Conservation (phyloP, 148 eudicot genomes). For the Rhododendron molle region DNA sequence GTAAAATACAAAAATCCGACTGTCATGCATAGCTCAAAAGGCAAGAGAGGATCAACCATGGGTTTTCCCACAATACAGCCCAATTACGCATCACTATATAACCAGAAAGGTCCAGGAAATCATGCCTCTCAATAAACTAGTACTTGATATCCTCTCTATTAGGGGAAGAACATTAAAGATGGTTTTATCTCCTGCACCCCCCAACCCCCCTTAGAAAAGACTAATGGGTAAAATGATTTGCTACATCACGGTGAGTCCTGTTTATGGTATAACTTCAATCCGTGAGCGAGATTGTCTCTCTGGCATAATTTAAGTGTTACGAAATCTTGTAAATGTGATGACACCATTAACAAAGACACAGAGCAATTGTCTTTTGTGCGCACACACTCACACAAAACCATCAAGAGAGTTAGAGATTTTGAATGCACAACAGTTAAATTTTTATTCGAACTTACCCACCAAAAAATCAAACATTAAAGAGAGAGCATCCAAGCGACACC, state of each 20-base stretch:
- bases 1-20: neutral
- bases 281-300: neutral
- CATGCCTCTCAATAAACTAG: neutral
- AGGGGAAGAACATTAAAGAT: too few species aligned
- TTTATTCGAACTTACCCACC: neutral
- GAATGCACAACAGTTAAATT: neutral
- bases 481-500: neutral
- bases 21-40: neutral
- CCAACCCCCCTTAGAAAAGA: too few species aligned
- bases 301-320: neutral
- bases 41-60: neutral
- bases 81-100: neutral
- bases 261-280: neutral
- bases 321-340: neutral
- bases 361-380: neutral
- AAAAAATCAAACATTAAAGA: neutral
- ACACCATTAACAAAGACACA: neutral
- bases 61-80: neutral
- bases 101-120: neutral
- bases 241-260: neutral
- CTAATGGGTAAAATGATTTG: too few species aligned
- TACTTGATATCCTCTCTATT: neutral
- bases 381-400: too few species aligned
- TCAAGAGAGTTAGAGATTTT: neutral
- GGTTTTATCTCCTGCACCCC: too few species aligned